A percentile compares a stretch with the other conserved stretches of the same genome.
These are phyloP conservation scores for Botrytis tulipae DNA, from an alignment of 2,329 filamentous ascomycete genomes.

Conservation along the genomic window DNA sequence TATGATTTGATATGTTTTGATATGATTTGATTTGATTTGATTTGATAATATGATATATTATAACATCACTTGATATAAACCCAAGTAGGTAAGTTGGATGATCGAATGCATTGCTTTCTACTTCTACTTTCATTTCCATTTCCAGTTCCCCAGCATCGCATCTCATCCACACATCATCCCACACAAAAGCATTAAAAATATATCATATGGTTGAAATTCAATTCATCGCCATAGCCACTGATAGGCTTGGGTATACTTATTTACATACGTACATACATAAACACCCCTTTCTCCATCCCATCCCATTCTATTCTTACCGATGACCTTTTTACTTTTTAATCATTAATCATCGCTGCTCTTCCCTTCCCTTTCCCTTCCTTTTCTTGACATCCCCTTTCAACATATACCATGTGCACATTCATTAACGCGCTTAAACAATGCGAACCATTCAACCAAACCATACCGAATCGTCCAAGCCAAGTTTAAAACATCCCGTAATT, in stretches of 20 bases:
- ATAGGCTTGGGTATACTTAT: background rate
- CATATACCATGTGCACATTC: background rate
- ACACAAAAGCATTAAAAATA: background rate
- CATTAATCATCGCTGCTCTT: background rate
- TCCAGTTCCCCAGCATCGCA: no score
- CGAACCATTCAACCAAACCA: background rate
- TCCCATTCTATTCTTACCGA: background rate
- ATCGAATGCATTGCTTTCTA: no score
- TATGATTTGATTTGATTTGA: no score
- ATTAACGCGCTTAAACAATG: background rate
- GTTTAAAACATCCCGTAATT: background rate
- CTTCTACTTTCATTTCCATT: no score
- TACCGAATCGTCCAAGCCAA: background rate
- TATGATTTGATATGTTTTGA: no score
- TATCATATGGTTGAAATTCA: background rate
- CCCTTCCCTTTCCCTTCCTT: background rate
- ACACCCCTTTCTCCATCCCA: background rate
- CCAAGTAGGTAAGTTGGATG: no score
- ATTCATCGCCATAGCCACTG: background rate
- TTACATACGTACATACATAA: background rate
- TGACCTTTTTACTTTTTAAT: background rate
- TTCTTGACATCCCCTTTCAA: background rate
- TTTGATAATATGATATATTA: no score
- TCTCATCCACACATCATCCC: background rate
- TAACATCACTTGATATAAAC: no score